Conservation (phyloP, 768 basidiomycete species). For the Strobilomyces dryophilus region DNA sequence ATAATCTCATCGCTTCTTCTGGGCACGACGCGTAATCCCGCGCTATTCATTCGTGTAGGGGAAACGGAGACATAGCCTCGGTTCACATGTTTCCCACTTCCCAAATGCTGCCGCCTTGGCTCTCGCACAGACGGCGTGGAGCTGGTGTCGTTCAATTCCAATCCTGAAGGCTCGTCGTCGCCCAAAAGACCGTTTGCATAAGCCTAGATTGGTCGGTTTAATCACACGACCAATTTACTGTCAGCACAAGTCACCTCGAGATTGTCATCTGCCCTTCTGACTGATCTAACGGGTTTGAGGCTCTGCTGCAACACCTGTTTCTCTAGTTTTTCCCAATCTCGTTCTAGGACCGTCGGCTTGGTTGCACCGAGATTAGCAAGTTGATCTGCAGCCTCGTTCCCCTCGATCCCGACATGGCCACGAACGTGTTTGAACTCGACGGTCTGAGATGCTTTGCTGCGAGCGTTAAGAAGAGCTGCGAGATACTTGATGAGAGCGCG, state of each 20-base stretch:
- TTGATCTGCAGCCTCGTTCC: constrained; percentile 85
- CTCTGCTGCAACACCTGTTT: constrained; percentile 6
- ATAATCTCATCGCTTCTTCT: background rate
- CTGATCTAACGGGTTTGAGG: constrained; percentile 7
- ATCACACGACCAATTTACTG: background rate
- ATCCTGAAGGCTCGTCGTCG: constrained; percentile 31
- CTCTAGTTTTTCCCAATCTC: constrained; percentile 50
- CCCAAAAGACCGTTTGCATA: constrained; percentile 36
- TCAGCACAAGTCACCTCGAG: constrained; percentile 18
- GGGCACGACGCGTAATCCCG: background rate
- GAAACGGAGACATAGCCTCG: background rate
- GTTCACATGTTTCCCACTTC: background rate
- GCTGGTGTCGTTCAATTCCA: constrained; percentile 16
- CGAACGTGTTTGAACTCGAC: constrained; percentile 69
- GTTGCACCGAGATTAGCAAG: constrained; percentile 60
- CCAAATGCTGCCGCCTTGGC: background rate
- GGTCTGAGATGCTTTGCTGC: constrained; percentile 47
- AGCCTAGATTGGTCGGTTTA: constrained; percentile 13
- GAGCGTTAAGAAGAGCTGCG: constrained; percentile 52
- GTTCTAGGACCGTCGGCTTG: constrained; percentile 40
- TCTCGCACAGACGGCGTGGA: background rate
- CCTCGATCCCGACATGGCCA: constrained; percentile 71
- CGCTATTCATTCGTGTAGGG: background rate
- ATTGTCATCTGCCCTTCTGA: constrained; percentile 3
- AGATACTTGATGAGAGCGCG: constrained; percentile 66